A percentile compares a stretch with the other conserved stretches of the same genome.
These are phyloP conservation scores for Quercus ilex DNA, from an alignment of 306 rosid species.

Conservation along the genomic window DNA sequence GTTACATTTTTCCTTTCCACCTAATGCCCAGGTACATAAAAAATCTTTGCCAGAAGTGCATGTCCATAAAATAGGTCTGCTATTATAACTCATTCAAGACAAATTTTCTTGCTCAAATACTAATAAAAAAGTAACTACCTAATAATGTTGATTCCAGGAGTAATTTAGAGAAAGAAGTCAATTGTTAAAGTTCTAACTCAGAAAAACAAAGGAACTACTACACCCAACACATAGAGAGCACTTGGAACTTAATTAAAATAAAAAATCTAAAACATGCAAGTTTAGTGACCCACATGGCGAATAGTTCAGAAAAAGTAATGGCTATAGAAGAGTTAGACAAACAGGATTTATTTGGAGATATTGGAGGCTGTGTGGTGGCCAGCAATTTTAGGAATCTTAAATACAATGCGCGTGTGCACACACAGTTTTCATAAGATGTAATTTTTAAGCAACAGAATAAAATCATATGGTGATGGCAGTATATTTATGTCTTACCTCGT, in stretches of 20 bases:
- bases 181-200: not conserved
- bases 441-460: not conserved
- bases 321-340: not conserved
- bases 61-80: not conserved
- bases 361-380: not conserved
- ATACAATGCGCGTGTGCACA: not conserved
- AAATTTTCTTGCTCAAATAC: not conserved
- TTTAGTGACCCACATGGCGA: not conserved
- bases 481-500: conserved; percentile 46
- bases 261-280: not conserved
- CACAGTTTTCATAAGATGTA: not conserved
- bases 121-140: not conserved
- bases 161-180: not conserved
- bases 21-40: not conserved
- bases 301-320: not conserved
- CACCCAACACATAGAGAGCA: not conserved
- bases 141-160: not conserved
- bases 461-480: not conserved
- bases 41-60: not conserved
- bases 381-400: not conserved
- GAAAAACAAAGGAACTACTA: not conserved
- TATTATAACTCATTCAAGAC: not conserved
- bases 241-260: not conserved
- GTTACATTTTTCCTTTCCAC: not conserved
- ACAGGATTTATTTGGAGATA: not conserved